phyloP scores from a whole-genome alignment of 306 rosid species.

The Comarum palustre region DNA sequence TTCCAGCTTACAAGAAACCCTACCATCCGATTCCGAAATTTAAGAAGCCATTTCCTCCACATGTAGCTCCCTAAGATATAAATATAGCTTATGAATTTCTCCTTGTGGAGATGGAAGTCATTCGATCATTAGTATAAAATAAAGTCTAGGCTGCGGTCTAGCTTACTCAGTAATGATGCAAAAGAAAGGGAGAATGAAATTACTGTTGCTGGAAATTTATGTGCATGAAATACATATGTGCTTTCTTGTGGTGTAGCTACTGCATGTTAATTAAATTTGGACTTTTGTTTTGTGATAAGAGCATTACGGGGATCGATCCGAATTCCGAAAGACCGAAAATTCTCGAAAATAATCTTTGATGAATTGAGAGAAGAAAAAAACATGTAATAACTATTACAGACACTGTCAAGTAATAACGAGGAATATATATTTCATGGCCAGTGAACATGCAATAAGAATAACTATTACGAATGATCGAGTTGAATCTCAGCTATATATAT shows the following conservation, averaged over 20 bases:
- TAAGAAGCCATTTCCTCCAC: constrained; percentile 23
- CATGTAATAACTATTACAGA: background rate
- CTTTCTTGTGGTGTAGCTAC: background rate
- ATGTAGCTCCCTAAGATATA: background rate
- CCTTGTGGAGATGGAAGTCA: background rate
- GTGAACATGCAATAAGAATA: too few relatives aligned
- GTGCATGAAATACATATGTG: background rate
- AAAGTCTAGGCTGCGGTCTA: background rate
- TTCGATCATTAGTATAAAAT: background rate
- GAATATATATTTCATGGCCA: too few relatives aligned
- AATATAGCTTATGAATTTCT: background rate
- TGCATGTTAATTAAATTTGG: background rate
- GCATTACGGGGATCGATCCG: background rate
- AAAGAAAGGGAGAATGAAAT: background rate
- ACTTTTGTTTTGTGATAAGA: background rate
- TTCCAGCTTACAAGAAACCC: constrained; percentile 23
- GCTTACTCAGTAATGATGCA: background rate
- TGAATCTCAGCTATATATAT: too few relatives aligned
- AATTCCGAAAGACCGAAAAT: too few relatives aligned
- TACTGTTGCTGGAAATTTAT: background rate
- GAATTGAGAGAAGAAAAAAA: background rate
- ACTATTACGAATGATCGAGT: too few relatives aligned
- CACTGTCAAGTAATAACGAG: background rate
- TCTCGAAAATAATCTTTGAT: too few relatives aligned
- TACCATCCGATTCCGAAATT: background rate